A percentile compares a stretch with the other conserved stretches of the same genome.
phyloP scores from a whole-genome alignment of 2,329 filamentous ascomycete genomes.

The Myriosclerotinia scirpicola region DNA sequence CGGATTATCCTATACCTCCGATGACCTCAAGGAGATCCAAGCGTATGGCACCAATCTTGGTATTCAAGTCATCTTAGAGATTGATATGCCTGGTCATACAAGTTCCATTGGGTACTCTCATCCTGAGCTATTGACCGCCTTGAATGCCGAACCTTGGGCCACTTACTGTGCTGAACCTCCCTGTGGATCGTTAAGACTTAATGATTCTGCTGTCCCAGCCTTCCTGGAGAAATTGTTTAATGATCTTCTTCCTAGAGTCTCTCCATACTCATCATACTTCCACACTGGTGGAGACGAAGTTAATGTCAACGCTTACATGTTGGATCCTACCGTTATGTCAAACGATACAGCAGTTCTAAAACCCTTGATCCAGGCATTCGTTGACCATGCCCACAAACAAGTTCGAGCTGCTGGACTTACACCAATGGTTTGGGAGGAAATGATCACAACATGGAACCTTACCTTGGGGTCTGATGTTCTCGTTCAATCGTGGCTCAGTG shows the following conservation, averaged over 20 bases:
- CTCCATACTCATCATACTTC: conserved; percentile 71
- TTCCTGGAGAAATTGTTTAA: conserved; percentile 72
- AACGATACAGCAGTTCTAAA: conserved; percentile 64
- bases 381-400: conserved; percentile 67
- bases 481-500: conserved; percentile 76
- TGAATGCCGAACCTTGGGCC: conserved; percentile 56
- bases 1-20: conserved; percentile 65
- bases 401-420: conserved; percentile 63
- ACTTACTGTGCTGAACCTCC: conserved; percentile 63
- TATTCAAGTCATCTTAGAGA: conserved; percentile 71
- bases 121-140: conserved; percentile 71
- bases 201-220: conserved; percentile 64
- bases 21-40: conserved; percentile 66
- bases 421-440: conserved; percentile 87
- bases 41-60: conserved; percentile 68
- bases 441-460: conserved; percentile 75
- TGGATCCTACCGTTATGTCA: conserved; percentile 71
- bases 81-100: conserved; percentile 80
- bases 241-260: conserved; percentile 73
- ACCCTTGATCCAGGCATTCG: conserved; percentile 75
- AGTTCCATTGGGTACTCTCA: conserved; percentile 64
- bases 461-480: conserved; percentile 69
- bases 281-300: conserved; percentile 89
- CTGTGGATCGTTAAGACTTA: conserved; percentile 73
- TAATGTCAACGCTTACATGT: conserved; percentile 69